Evolutionary conservation across 1,284 basidiomycete genomes (phyloP), one percentile per base, ranked within the genome.

Genomic region (Leccinum subrobustum): DNA sequence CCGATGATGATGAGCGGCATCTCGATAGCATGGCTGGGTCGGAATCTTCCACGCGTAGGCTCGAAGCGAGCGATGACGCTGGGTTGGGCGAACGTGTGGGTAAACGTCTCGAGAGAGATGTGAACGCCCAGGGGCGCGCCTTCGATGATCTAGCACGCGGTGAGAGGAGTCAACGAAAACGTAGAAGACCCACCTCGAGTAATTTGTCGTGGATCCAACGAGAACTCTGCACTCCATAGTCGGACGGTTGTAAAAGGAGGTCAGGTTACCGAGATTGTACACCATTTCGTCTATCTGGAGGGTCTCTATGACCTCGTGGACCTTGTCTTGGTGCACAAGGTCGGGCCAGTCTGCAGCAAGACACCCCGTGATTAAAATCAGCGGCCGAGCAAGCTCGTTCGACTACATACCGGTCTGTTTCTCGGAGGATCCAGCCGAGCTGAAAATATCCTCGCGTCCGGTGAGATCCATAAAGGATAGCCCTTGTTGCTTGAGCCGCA

Each of bases 41-140:
- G 48, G 12, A 31, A 27, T 16, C 31, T 6, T 27, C 59, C 59
- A 79, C 76, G 6, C 82, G 31, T 11, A n/a, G 68, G 65, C 47
- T 67, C 67, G 67, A 83, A 77, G 31, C 75, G 74, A 9, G 75
- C 81, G 53, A 86, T 79, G 68, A 88, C 79, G 29, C 79, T 80
- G 68, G 81, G 81, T 71, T 88, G 86, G 3, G 80, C 79, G 83
- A 85, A 88, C 0, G 78, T 64, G 67, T 88, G 85, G 33, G 76
- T 65, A 72, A 86, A 86, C 2, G 66, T 66, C 33, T 60, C 51
- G 9, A 67, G 47, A n/a, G 66, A 69, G 31, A 67, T 4, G 11
- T 56, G 59, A 35, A 67, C 57, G n/a, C 37, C 50, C 1, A 56
- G 23, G 42, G 64, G 68, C 16, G 66, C 64, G 20, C 33, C 48